phyloP scores from a whole-genome alignment of 169 alveolate species.

The Ichthyophthirius multifiliis region DNA sequence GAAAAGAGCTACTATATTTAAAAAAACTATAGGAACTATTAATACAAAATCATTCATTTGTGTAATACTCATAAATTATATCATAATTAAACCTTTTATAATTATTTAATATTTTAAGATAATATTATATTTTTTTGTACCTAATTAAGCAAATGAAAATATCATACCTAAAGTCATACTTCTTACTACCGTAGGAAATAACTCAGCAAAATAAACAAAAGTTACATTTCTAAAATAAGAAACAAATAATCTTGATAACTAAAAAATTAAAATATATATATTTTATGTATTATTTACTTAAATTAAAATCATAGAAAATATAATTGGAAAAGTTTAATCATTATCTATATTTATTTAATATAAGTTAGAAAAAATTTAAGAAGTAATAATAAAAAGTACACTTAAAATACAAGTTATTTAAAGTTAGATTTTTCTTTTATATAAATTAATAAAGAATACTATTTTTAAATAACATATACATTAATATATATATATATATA shows the following conservation, averaged over 20 bases:
- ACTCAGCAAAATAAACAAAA: slow-evolving; percentile 1
- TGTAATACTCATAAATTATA: neutral
- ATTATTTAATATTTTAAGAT: neutral
- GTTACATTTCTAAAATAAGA: neutral
- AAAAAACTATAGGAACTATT: neutral
- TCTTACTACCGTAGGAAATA: neutral
- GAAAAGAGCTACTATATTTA: neutral
- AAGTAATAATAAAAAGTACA: neutral
- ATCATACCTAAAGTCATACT: neutral
- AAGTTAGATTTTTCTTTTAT: neutral
- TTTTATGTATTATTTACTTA: neutral
- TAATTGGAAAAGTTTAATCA: neutral
- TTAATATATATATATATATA: no score
- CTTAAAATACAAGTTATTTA: neutral
- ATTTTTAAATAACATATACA: neutral
- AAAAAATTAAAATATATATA: neutral
- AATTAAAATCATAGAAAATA: neutral
- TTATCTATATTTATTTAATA: neutral
- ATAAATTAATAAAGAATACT: neutral
- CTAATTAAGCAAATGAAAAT: neutral
- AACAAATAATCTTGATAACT: neutral
- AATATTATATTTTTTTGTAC: neutral
- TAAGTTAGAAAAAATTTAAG: neutral
- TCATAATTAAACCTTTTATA: neutral
- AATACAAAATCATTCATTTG: neutral